Conservation (phyloP, 2,329 filamentous ascomycete genomes). For the Colletotrichum sp. region DNA sequence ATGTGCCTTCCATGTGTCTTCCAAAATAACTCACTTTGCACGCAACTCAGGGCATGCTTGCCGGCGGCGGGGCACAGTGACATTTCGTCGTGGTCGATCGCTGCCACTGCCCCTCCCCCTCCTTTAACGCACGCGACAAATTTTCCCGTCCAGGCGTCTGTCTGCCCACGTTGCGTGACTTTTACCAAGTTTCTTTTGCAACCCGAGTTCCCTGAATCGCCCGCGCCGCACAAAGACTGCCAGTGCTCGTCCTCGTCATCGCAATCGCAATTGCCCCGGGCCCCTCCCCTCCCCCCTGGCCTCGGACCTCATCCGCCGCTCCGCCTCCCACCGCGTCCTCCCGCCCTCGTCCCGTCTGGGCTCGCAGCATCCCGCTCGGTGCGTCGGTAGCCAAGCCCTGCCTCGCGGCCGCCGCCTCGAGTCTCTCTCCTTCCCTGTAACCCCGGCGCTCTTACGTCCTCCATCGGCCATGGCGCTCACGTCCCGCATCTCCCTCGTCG, state of each 20-base stretch:
- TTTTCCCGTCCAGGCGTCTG: neutral
- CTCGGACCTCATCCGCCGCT: neutral
- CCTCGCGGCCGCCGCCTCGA: neutral
- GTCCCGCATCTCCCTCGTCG: slow-evolving; percentile 46
- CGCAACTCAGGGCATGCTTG: neutral
- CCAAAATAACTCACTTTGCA: neutral
- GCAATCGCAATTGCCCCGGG: neutral
- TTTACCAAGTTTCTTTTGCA: neutral
- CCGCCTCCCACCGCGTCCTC: neutral
- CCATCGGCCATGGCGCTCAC: slow-evolving; percentile 47
- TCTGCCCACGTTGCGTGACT: neutral
- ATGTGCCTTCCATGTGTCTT: neutral
- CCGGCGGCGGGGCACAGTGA: neutral
- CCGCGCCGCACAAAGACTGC: neutral
- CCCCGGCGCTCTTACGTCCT: neutral
- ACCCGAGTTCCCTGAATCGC: neutral
- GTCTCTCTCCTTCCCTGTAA: neutral
- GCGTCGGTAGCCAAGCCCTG: neutral
- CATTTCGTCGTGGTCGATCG: neutral
- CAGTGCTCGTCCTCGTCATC: neutral
- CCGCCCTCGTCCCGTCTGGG: neutral
- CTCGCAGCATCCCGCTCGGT: neutral
- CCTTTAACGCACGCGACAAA: neutral
- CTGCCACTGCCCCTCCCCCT: neutral
- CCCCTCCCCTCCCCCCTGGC: neutral